phyloP scores from a whole-genome alignment of 2,329 filamentous ascomycete genomes.

The Epichloe sylvatica region DNA sequence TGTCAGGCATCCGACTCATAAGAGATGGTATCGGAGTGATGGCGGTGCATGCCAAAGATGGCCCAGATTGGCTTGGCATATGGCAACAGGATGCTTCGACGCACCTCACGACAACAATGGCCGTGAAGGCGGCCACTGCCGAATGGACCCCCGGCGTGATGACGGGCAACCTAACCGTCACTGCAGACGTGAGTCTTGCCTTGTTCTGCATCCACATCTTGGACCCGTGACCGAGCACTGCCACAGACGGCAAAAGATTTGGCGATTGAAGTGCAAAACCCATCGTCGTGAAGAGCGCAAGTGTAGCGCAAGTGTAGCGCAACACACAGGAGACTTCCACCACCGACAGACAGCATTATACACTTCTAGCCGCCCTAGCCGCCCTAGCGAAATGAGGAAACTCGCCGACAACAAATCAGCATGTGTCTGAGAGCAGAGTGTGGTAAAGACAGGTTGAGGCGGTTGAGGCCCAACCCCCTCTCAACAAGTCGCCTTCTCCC shows the following conservation, averaged over 20 bases:
- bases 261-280: conserved; percentile 7
- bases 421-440: too few relatives aligned
- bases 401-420: too few relatives aligned
- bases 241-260: conserved; percentile 10
- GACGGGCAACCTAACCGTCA: conserved; percentile 2
- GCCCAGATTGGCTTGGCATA: conserved; percentile 2
- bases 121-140: neutral
- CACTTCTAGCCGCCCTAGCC: too few relatives aligned
- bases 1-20: conserved; percentile 4
- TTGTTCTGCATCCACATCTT: neutral
- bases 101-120: neutral
- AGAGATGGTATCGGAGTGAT: conserved; percentile 4
- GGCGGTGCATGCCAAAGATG: conserved; percentile 5
- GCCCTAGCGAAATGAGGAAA: too few relatives aligned
- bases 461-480: too few relatives aligned
- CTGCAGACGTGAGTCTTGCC: conserved; percentile 5
- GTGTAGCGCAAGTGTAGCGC: neutral
- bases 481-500: neutral
- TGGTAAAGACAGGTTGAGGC: too few relatives aligned
- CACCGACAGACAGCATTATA: too few relatives aligned
- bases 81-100: conserved; percentile 5
- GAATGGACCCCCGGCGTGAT: neutral
- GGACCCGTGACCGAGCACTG: neutral
- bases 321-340: too few relatives aligned
- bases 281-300: neutral